Evolutionary conservation across 202 grass and related monocot species (phyloP).

Genomic region (Panicum hallii): DNA sequence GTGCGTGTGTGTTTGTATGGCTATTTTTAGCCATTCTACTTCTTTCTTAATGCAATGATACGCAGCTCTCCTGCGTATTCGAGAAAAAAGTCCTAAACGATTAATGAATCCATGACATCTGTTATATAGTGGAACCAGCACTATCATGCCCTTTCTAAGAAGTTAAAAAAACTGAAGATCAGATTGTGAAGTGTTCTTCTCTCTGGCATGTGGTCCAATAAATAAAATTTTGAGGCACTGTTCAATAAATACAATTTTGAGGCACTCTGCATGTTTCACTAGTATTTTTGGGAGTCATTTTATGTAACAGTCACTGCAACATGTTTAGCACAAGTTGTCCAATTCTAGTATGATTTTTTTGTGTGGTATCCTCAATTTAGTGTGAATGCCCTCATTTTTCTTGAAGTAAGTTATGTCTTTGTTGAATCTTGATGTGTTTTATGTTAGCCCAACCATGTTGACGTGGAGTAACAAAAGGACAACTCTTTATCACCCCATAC

Average conservation of each 20-base stretch:
- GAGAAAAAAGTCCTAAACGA: not conserved
- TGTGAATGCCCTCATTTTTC: conserved; percentile 17
- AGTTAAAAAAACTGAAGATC: conserved; percentile 27
- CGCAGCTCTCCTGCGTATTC: too few species aligned
- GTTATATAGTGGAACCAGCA: not conserved
- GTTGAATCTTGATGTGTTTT: conserved; percentile 20
- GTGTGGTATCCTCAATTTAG: conserved; percentile 23
- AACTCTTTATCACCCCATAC: conserved; percentile 21
- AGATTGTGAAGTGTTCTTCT: not conserved
- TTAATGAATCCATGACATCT: not conserved
- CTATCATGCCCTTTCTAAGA: not conserved
- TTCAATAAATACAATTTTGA: not conserved
- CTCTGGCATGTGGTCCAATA: not conserved
- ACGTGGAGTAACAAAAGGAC: not conserved
- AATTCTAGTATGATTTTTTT: conserved; percentile 9
- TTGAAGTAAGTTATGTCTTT: conserved; percentile 17
- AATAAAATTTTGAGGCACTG: not conserved
- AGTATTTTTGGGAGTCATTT: conserved; percentile 18
- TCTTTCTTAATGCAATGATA: too few species aligned
- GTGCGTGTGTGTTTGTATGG: too few species aligned
- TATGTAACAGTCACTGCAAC: not conserved
- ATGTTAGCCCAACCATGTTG: conserved; percentile 32
- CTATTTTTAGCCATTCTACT: too few species aligned
- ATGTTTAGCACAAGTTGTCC: conserved; percentile 10
- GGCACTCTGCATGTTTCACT: not conserved